A percentile compares a stretch with the other conserved stretches of the same genome.
Evolutionary conservation across 352 stramenopile species (phyloP).

Genomic region (Pythium coloratum): DNA sequence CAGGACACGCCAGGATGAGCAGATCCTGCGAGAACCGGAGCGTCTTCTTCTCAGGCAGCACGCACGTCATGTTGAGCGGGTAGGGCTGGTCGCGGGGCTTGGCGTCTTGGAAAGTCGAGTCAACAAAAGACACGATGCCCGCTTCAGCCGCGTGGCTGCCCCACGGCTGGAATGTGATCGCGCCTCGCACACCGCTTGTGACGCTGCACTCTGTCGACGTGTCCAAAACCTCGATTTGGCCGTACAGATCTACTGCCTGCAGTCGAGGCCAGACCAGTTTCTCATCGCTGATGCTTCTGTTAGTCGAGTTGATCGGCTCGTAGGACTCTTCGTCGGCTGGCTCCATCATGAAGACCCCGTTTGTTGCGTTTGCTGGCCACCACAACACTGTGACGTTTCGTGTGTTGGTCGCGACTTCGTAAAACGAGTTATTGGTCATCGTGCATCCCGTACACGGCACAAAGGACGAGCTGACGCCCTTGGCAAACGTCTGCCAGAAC

Average conservation of each 20-base stretch:
- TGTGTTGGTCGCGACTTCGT: constrained; percentile 64
- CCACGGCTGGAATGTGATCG: constrained; percentile 38
- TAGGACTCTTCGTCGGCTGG: constrained; percentile 53
- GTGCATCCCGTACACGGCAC: constrained; percentile 40
- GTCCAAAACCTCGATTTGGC: constrained; percentile 63
- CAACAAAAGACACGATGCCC: constrained; percentile 44
- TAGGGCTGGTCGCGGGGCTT: constrained; percentile 34
- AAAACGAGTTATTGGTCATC: constrained; percentile 48
- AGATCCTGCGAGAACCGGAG: constrained; percentile 38
- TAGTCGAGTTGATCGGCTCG: constrained; percentile 26
- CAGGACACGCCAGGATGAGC: constrained; percentile 38
- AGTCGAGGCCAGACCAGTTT: constrained; percentile 53
- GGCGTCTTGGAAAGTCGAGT: constrained; percentile 34
- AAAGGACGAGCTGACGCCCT: constrained; percentile 10
- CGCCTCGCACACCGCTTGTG: constrained; percentile 17
- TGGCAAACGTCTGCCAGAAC: constrained; percentile 52
- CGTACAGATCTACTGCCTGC: constrained; percentile 58
- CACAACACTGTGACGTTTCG: constrained; percentile 50
- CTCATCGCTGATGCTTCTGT: constrained; percentile 31
- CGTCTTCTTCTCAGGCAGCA: constrained; percentile 31
- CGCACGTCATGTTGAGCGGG: constrained; percentile 44
- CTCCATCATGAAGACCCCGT: constrained; percentile 41
- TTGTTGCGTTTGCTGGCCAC: constrained; percentile 55
- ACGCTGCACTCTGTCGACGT: constrained; percentile 43
- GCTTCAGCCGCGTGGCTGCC: constrained; percentile 24